Evolutionary conservation across 1,284 basidiomycete species (phyloP).

Genomic region (Cystobasidiaceae sp.): DNA sequence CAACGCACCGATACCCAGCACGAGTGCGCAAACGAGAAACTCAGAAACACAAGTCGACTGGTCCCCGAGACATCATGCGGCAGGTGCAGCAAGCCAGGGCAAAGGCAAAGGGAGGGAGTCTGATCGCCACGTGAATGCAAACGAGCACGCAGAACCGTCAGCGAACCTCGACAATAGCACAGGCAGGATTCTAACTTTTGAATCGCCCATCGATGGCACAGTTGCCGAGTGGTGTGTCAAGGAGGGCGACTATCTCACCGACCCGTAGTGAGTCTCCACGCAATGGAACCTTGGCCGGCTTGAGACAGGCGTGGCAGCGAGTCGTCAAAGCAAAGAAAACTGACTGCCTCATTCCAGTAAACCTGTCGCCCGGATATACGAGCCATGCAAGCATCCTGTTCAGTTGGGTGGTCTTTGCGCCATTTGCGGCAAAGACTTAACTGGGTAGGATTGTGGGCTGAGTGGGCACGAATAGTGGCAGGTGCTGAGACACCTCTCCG

Average conservation of each 20-base stretch:
- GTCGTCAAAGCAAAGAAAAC: too few species aligned
- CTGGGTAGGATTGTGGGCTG: conserved; percentile 58
- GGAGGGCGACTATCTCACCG: conserved; percentile 35
- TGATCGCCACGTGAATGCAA: not conserved
- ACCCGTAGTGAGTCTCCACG: conserved; percentile 41
- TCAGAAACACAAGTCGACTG: not conserved
- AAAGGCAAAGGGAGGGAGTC: not conserved
- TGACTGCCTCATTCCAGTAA: too few species aligned
- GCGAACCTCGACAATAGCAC: conserved; percentile 48
- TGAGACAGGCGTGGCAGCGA: too few species aligned
- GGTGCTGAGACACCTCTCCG: conserved; percentile 13
- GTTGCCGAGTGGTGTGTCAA: conserved; percentile 61
- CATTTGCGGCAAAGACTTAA: conserved; percentile 88
- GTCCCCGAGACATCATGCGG: not conserved
- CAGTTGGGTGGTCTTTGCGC: conserved; percentile 89
- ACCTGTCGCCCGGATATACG: conserved; percentile 56
- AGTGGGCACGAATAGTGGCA: not conserved
- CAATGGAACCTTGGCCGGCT: too few species aligned
- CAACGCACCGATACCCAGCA: not conserved
- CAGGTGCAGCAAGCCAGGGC: not conserved
- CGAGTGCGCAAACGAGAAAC: not conserved
- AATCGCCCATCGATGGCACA: conserved; percentile 70
- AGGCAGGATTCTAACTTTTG: conserved; percentile 78
- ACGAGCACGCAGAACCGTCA: not conserved
- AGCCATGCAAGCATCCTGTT: conserved; percentile 88